Percentiles rank a stretch among this genome's conserved stretches.
These are phyloP conservation scores for Leersia perrieri DNA, from an alignment of 176 grass and related monocot genomes.

Conservation along the genomic window DNA sequence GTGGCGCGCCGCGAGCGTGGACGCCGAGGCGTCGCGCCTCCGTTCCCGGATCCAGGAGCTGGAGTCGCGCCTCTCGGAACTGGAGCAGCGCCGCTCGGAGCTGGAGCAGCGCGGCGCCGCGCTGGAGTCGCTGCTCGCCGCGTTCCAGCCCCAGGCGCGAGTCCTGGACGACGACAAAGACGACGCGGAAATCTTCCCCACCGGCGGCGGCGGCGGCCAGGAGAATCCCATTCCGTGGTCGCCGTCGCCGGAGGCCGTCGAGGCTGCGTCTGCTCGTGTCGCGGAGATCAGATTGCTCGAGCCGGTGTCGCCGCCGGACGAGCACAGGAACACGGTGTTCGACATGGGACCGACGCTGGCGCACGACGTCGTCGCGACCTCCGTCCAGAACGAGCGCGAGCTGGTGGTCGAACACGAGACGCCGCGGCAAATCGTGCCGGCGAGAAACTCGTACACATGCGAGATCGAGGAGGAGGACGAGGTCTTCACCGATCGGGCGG, in stretches of 20 bases:
- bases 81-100: slow-evolving; percentile 37
- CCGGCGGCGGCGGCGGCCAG: not conserved
- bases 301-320: slow-evolving; percentile 9
- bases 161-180: not conserved
- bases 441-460: not conserved
- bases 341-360: not conserved
- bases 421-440: not conserved
- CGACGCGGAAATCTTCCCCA: not conserved
- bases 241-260: not conserved
- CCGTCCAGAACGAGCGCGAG: not conserved
- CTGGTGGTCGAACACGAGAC: not conserved
- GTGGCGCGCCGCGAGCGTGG: slow-evolving; percentile 59
- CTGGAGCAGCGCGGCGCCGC: slow-evolving; percentile 46
- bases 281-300: slow-evolving; percentile 29
- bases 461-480: slow-evolving; percentile 46
- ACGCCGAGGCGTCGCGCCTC: slow-evolving; percentile 50
- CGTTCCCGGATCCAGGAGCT: slow-evolving; percentile 63
- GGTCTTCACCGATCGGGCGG: slow-evolving; percentile 46
- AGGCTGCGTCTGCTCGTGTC: not conserved
- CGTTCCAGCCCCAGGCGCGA: not conserved
- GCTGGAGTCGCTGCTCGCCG: slow-evolving; percentile 37
- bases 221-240: slow-evolving; percentile 11
- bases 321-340: not conserved
- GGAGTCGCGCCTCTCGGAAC: slow-evolving; percentile 45
- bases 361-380: not conserved